Conservation (phyloP, 768 basidiomycete genomes). For the Leccinum pellstonianum region DNA sequence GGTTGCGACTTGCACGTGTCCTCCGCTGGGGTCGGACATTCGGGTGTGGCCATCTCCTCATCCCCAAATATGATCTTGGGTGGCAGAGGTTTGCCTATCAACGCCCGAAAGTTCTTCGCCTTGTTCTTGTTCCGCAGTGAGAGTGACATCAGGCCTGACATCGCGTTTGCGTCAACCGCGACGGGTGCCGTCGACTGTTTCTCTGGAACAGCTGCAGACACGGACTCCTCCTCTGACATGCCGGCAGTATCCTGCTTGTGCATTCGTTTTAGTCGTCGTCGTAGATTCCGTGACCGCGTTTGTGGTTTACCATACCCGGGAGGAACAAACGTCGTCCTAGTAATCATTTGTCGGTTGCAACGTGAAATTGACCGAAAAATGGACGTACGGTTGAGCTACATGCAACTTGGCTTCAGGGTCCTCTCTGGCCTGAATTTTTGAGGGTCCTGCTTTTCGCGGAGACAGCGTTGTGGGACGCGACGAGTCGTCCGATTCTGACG, state of each 20-base stretch:
- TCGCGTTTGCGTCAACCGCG: conserved; percentile 11
- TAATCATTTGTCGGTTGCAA: background rate
- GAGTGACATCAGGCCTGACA: conserved; percentile 36
- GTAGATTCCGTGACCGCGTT: conserved; percentile 58
- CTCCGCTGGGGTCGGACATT: background rate
- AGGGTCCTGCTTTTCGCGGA: conserved; percentile 8
- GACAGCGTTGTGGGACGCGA: background rate
- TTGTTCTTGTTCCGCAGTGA: conserved; percentile 75
- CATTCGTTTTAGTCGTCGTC: conserved; percentile 48
- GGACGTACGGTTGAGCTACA: conserved; percentile 9
- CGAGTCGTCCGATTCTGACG: conserved; percentile 14
- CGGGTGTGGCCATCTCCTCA: conserved; percentile 5
- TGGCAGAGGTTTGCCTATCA: conserved; percentile 42
- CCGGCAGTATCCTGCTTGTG: conserved; percentile 25
- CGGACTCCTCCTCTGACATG: conserved; percentile 24
- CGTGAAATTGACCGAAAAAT: background rate
- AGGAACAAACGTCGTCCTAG: conserved; percentile 37
- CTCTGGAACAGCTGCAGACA: conserved; percentile 31
- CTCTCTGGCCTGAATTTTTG: conserved; percentile 12
- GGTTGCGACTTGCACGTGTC: too few relatives aligned
- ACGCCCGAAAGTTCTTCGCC: conserved; percentile 60
- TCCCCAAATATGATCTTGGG: conserved; percentile 55
- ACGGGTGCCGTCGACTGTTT: background rate
- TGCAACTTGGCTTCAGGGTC: conserved; percentile 6
- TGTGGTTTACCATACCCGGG: conserved; percentile 59